Conservation (phyloP, 1,284 basidiomycete species). For the Microbotryum violaceum region DNA sequence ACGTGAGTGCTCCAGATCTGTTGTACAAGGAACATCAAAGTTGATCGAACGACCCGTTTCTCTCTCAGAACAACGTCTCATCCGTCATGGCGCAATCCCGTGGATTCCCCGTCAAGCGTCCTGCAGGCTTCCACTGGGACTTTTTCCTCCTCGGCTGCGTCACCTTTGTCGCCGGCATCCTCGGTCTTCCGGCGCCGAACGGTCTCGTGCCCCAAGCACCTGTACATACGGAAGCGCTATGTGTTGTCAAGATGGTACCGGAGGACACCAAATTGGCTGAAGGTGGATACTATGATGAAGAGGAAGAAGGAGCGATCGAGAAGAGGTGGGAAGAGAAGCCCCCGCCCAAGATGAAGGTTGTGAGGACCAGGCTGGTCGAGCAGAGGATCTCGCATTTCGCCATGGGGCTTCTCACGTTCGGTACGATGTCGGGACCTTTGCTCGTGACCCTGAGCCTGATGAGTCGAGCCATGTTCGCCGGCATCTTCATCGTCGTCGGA, state of each 20-base stretch:
- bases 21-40: not conserved
- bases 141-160: conserved; percentile 75
- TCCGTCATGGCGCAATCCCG: conserved; percentile 81
- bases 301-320: conserved; percentile 21
- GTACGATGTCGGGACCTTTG: conserved; percentile 73
- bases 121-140: conserved; percentile 80
- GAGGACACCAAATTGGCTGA: conserved; percentile 27
- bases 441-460: conserved; percentile 66
- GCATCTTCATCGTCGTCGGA: conserved; percentile 29
- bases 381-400: conserved; percentile 80
- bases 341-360: conserved; percentile 47
- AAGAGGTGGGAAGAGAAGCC: conserved; percentile 19
- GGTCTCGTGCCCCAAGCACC: conserved; percentile 95
- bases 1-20: conserved; percentile 36
- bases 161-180: conserved; percentile 80
- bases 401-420: conserved; percentile 51
- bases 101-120: conserved; percentile 80
- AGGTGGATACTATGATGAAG: conserved; percentile 20
- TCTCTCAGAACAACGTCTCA: conserved; percentile 48
- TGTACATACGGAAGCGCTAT: conserved; percentile 79
- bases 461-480: conserved; percentile 34
- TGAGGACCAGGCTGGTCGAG: conserved; percentile 72
- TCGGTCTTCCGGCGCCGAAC: conserved; percentile 88
- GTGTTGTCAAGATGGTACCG: conserved; percentile 55
- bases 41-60: not conserved